Evolutionary conservation across 2,329 filamentous ascomycete species (phyloP).

Genomic region (Penicillium sp.): DNA sequence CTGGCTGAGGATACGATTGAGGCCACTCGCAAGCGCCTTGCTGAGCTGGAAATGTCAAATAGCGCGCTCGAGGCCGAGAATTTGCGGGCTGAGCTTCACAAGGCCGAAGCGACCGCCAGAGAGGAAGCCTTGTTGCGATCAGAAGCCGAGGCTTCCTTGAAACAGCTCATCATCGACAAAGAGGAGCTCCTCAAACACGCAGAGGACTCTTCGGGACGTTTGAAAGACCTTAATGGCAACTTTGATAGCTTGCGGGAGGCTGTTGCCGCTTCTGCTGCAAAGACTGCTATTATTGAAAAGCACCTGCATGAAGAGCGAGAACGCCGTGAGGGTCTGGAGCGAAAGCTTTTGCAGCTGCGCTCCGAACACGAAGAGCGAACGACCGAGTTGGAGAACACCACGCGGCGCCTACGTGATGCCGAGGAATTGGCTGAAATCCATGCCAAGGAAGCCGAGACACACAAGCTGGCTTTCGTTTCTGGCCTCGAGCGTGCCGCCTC

Average conservation of each 20-base stretch:
- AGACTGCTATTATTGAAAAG: conserved; percentile 73
- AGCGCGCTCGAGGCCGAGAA: conserved; percentile 83
- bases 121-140: conserved; percentile 78
- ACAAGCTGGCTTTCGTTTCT: conserved; percentile 77
- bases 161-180: conserved; percentile 83
- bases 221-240: conserved; percentile 69
- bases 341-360: conserved; percentile 74
- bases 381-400: conserved; percentile 73
- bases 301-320: conserved; percentile 77
- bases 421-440: conserved; percentile 88
- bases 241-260: conserved; percentile 77
- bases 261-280: conserved; percentile 75
- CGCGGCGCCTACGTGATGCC: conserved; percentile 75
- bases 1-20: conserved; percentile 85
- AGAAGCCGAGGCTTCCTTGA: conserved; percentile 73
- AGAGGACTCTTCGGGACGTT: conserved; percentile 65
- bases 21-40: conserved; percentile 78
- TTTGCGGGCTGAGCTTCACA: conserved; percentile 81
- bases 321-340: conserved; percentile 73
- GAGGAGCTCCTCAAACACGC: conserved; percentile 71
- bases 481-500: conserved; percentile 74
- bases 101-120: conserved; percentile 73
- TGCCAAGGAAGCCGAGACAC: conserved; percentile 81
- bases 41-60: conserved; percentile 81
- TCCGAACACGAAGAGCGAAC: conserved; percentile 80